A percentile compares a stretch with the other conserved stretches of the same genome.
Conservation (phyloP, 495 filamentous ascomycete species). For the Hyphodiscus hymeniophilus region DNA sequence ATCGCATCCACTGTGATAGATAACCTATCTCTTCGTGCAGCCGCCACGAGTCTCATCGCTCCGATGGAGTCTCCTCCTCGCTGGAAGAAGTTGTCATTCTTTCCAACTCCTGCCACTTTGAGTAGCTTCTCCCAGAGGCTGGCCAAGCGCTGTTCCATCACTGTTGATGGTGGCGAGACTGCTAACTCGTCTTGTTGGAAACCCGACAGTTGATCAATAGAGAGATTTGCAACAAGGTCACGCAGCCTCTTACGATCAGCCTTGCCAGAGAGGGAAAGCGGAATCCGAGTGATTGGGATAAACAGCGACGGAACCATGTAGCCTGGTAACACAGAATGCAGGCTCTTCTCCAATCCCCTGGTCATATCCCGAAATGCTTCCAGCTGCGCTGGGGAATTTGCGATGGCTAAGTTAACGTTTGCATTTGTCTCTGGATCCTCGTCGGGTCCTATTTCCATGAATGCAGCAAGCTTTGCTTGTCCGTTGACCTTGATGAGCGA, state of each 20-base stretch:
- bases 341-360: no score
- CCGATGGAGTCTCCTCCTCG: slow-evolving; percentile 43
- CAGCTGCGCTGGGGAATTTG: no score
- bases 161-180: not conserved
- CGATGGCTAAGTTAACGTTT: no score
- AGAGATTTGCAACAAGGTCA: not conserved
- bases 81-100: slow-evolving; percentile 46
- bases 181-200: no score
- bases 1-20: slow-evolving; percentile 46
- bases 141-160: not conserved
- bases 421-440: no score
- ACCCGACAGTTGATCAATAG: not conserved
- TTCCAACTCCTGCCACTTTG: slow-evolving; percentile 28
- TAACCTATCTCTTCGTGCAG: slow-evolving; percentile 33
- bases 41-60: slow-evolving; percentile 45
- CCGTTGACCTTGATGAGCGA: no score
- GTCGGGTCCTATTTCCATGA: no score
- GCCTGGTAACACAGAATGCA: slow-evolving; percentile 4
- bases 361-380: no score
- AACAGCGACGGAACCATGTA: slow-evolving; percentile 24
- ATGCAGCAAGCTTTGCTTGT: no score
- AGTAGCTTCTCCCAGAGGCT: not conserved
- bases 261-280: slow-evolving; percentile 3
- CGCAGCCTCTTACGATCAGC: slow-evolving; percentile 3
- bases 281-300: slow-evolving; percentile 10